A percentile compares a stretch with the other conserved stretches of the same genome.
Evolutionary conservation across 768 basidiomycete species (phyloP).

Genomic region (Leccinum longicurvipes): DNA sequence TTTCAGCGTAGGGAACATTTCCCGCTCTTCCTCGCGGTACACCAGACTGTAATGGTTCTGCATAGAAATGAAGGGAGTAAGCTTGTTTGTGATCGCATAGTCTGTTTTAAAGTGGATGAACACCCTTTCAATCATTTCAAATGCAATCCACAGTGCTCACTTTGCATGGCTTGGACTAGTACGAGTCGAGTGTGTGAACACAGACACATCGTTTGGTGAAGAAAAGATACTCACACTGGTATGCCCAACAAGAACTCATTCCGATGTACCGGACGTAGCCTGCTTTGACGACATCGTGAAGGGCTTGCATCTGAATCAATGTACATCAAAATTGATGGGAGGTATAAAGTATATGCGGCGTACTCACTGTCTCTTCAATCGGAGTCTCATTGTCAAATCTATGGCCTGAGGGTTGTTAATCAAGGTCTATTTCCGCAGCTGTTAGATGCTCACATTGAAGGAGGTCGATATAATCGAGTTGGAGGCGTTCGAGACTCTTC

Average conservation of each 20-base stretch:
- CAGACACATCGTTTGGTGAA: not conserved
- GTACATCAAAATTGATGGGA: not conserved
- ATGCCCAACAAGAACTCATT: conserved; percentile 41
- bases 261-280: conserved; percentile 49
- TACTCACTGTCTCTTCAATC: conserved; percentile 40
- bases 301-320: conserved; percentile 40
- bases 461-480: conserved; percentile 56
- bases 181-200: conserved; percentile 1
- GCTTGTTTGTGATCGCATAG: conserved; percentile 40
- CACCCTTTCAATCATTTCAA: not conserved
- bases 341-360: not conserved
- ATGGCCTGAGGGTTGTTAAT: conserved; percentile 32
- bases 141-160: conserved; percentile 14
- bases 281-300: conserved; percentile 48
- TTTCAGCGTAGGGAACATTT: conserved; percentile 53
- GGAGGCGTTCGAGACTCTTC: conserved; percentile 39
- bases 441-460: conserved; percentile 40
- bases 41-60: conserved; percentile 57
- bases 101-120: conserved; percentile 19
- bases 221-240: conserved; percentile 33
- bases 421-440: not conserved
- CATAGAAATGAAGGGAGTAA: conserved; percentile 61
- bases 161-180: conserved; percentile 40
- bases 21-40: conserved; percentile 60
- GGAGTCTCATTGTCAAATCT: conserved; percentile 51